Conservation (phyloP, 2,329 filamentous ascomycete species). For the Colletotrichum sp. region DNA sequence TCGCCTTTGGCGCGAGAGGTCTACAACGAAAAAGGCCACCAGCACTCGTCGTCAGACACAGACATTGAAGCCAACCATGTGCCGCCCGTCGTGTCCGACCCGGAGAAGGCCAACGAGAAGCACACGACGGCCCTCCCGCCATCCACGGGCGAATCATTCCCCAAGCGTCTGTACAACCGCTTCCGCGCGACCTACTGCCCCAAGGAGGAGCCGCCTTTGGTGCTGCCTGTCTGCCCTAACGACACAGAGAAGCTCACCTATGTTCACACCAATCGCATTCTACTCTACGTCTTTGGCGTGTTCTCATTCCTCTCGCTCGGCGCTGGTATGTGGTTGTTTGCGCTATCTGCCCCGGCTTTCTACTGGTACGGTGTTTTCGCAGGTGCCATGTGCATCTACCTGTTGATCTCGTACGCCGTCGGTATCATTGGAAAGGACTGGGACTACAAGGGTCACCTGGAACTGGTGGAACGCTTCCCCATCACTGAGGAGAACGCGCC, state of each 20-base stretch:
- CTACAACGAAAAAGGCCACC: conserved; percentile 12
- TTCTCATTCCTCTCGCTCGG: conserved; percentile 44
- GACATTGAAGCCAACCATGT: conserved; percentile 12
- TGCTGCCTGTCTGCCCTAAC: conserved; percentile 40
- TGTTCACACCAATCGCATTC: conserved; percentile 41
- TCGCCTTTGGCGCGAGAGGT: conserved; percentile 19
- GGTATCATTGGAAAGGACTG: conserved; percentile 43
- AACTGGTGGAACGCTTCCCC: conserved; percentile 32
- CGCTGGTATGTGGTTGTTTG: conserved; percentile 47
- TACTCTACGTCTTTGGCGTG: conserved; percentile 43
- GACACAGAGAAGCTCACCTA: conserved; percentile 45
- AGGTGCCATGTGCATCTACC: conserved; percentile 42
- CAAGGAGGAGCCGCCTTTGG: conserved; percentile 33
- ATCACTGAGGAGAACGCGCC: conserved; percentile 38
- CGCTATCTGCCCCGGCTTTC: conserved; percentile 37
- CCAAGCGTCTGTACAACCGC: conserved; percentile 26
- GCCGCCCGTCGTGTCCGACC: conserved; percentile 3
- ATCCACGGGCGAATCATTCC: conserved; percentile 11
- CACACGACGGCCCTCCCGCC: conserved; percentile 8
- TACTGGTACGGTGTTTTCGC: conserved; percentile 44
- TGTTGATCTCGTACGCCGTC: conserved; percentile 45
- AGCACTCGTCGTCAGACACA: conserved; percentile 9
- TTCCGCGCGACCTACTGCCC: conserved; percentile 38
- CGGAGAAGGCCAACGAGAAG: conserved; percentile 17
- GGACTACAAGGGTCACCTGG: conserved; percentile 38